phyloP scores from a whole-genome alignment of 2,329 filamentous ascomycete species.

The Stenocarpella maydis region DNA sequence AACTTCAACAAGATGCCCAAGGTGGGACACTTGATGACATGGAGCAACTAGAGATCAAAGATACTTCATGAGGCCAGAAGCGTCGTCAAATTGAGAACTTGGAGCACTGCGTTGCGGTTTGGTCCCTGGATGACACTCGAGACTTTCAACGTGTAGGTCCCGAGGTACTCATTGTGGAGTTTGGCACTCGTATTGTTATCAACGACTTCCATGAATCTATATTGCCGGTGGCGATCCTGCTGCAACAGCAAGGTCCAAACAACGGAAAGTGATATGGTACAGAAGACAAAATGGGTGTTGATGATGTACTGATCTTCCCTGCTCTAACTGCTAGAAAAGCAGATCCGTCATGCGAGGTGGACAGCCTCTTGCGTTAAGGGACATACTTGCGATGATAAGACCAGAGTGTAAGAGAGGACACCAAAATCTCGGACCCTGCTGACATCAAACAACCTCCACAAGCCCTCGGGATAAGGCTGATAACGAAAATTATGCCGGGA shows the following conservation, averaged over 20 bases:
- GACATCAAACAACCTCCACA: constrained; percentile 36
- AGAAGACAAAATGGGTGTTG: constrained; percentile 34
- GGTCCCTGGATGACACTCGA: neutral
- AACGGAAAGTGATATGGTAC: constrained; percentile 36
- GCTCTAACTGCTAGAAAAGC: constrained; percentile 35
- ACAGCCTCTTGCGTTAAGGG: constrained; percentile 34
- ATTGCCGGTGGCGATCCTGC: constrained; percentile 34
- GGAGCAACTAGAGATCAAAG: constrained; percentile 33
- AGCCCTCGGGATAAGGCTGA: constrained; percentile 34
- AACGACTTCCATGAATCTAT: constrained; percentile 35
- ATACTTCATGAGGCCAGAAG: constrained; percentile 21
- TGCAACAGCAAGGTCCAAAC: constrained; percentile 33
- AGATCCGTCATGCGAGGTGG: constrained; percentile 31
- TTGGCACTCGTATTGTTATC: constrained; percentile 24
- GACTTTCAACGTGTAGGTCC: neutral
- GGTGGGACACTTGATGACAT: constrained; percentile 35
- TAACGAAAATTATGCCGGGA: constrained; percentile 35
- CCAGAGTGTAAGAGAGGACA: constrained; percentile 35
- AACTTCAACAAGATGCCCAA: neutral
- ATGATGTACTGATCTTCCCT: constrained; percentile 34
- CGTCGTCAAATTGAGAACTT: neutral
- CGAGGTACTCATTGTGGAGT: neutral
- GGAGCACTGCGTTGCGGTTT: neutral
- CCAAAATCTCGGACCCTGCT: constrained; percentile 35
- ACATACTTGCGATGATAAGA: constrained; percentile 36